Evolutionary conservation across 352 stramenopile genomes (phyloP).

Genomic region (Phytophthora agathidicida): DNA sequence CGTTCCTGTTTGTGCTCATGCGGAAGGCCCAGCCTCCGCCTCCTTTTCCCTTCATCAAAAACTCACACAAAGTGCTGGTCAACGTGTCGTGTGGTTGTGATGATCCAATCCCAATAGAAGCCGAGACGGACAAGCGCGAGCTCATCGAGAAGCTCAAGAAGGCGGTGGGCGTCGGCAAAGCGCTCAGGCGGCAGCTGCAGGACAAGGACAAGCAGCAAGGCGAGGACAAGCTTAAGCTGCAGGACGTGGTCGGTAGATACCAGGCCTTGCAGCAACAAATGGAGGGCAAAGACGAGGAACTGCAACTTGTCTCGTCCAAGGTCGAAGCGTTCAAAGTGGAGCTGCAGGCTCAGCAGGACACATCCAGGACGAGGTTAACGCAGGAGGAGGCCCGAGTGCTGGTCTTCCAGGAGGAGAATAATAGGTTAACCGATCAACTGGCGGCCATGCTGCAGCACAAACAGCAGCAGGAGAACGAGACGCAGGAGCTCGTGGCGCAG

Average conservation of each 20-base stretch:
- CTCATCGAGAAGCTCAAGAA: constrained; percentile 82
- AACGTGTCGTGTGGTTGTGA: constrained; percentile 26
- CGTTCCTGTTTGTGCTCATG: constrained; percentile 23
- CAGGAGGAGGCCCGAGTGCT: constrained; percentile 55
- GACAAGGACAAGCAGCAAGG: constrained; percentile 46
- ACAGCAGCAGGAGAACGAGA: constrained; percentile 53
- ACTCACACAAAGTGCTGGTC: constrained; percentile 14
- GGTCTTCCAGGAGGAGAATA: constrained; percentile 68
- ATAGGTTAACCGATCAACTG: constrained; percentile 53
- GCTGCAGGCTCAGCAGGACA: constrained; percentile 36
- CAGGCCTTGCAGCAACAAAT: constrained; percentile 58
- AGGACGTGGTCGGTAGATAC: constrained; percentile 57
- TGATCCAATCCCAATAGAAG: constrained; percentile 33
- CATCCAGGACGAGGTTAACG: constrained; percentile 14
- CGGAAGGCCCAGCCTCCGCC: not conserved
- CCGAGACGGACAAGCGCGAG: constrained; percentile 70
- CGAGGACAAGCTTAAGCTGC: constrained; percentile 35
- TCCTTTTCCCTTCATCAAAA: too few relatives aligned
- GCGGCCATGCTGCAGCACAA: constrained; percentile 48
- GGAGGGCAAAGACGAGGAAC: constrained; percentile 55
- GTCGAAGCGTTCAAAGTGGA: constrained; percentile 65
- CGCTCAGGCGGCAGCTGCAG: constrained; percentile 45
- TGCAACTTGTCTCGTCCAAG: constrained; percentile 50
- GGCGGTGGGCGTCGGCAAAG: constrained; percentile 67
- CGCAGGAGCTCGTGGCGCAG: constrained; percentile 33